Evolutionary conservation across 2,329 filamentous ascomycete species (phyloP).

Genomic region (Colletotrichum tropicale): DNA sequence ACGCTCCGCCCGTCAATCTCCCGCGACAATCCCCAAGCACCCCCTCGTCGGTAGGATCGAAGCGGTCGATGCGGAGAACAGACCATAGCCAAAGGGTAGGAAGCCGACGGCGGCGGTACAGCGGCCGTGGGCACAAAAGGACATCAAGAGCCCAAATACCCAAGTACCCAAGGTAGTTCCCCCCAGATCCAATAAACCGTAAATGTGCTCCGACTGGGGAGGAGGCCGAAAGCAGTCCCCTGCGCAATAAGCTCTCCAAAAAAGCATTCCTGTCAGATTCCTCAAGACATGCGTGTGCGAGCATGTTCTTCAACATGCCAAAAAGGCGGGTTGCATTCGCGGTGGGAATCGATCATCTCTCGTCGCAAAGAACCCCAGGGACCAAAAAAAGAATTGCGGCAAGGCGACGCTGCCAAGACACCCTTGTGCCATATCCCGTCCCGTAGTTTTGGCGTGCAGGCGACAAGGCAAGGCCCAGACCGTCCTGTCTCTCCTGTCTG

Average conservation of each 20-base stretch:
- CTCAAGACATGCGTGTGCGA: background rate
- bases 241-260: background rate
- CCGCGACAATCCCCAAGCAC: background rate
- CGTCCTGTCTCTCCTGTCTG: background rate
- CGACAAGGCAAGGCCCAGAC: background rate
- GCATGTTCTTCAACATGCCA: background rate
- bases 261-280: background rate
- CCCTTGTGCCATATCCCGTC: background rate
- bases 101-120: background rate
- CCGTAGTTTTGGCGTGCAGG: background rate
- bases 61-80: background rate
- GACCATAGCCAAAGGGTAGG: background rate
- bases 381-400: background rate
- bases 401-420: background rate
- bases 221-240: background rate
- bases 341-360: background rate
- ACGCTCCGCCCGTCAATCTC: slow-evolving; percentile 10
- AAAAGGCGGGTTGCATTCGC: background rate
- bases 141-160: background rate
- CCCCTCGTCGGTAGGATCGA: background rate
- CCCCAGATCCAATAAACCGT: background rate
- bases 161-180: too few relatives aligned
- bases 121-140: background rate
- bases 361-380: background rate
- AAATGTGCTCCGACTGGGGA: background rate